Base-by-base conservation (phyloP, 768 basidiomycete genomes). In the Leucosporidium creatinivorum region DNA sequence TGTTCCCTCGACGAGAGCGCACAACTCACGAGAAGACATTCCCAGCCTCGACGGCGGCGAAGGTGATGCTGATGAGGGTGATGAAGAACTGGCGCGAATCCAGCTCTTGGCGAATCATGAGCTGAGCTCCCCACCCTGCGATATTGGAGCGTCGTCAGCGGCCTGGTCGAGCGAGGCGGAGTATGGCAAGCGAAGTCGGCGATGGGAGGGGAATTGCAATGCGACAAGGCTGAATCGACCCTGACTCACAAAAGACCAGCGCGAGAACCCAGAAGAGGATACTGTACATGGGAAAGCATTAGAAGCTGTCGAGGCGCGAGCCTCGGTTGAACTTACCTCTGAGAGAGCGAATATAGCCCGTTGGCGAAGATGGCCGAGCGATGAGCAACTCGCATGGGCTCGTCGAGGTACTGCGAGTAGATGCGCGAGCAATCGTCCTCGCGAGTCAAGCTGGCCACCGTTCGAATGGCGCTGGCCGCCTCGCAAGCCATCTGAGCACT, bases 401-500 rank as follows among this genome's bases (percentile, higher is more conserved):
- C 84, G 61, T 91, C 88, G 61, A 96, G 80, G 73, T 86, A 87
- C 63, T 82, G 62, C 73, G 76, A 73, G 76, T 80, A 80, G 47
- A 79, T 73, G 8, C 80, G 75, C 57, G 83, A 80, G 75, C 89
- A 90, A 69, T 93, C 89, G 26, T 86, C 83, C 77, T 97, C 93
- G 30, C 93, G 82, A 0, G 91, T 93, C 51, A 97, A 81, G 1
- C 87, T 83, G 12, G 93, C 91, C 31, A 97, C 93, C 3, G 93
- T 96, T 48, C 89, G 84, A 73, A 97, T 93, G 17, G 93, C 83
- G 13, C 84, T 88, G 30, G 91, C 90, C 36, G 91, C 91, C 77
- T 97, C 93, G 73, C 91, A 93, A 50, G 93, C 93, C 26, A 93
- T 77, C 67, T 94, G 91, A 6, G 93, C 90, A 30, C 89, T 90